Conservation (phyloP, 2,329 filamentous ascomycete genomes). For the Aspergillus sp. region DNA sequence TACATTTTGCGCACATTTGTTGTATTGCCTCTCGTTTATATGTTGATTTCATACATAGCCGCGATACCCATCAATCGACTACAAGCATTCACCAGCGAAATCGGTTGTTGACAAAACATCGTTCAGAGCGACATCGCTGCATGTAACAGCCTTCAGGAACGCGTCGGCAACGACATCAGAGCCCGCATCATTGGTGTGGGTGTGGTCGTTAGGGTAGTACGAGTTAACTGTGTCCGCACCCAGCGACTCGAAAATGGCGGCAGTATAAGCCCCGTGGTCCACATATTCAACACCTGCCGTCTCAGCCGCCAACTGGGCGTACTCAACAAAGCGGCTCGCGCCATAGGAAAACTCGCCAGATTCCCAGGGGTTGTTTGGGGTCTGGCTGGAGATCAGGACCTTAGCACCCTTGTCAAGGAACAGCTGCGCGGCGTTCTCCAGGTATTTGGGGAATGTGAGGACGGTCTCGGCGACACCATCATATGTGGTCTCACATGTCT, state of each 20-base stretch:
- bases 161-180: constrained; percentile 57
- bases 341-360: constrained; percentile 52
- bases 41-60: background rate
- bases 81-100: constrained; percentile 31
- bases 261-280: constrained; percentile 61
- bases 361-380: constrained; percentile 65
- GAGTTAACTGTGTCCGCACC: constrained; percentile 53
- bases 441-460: constrained; percentile 61
- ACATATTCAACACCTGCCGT: constrained; percentile 54
- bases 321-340: constrained; percentile 57
- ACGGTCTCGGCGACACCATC: constrained; percentile 56
- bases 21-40: background rate
- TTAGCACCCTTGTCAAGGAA: constrained; percentile 59
- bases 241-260: constrained; percentile 52
- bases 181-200: constrained; percentile 59
- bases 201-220: constrained; percentile 62
- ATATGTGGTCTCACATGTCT: constrained; percentile 56
- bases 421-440: constrained; percentile 56
- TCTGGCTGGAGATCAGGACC: constrained; percentile 60
- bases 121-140: constrained; percentile 47
- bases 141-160: constrained; percentile 60
- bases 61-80: constrained; percentile 1
- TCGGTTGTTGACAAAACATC: constrained; percentile 32
- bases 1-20: background rate
- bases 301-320: constrained; percentile 50